phyloP scores from a whole-genome alignment of 176 grass and related monocot genomes.

The bread wheat (Triticum aestivum) region DNA sequence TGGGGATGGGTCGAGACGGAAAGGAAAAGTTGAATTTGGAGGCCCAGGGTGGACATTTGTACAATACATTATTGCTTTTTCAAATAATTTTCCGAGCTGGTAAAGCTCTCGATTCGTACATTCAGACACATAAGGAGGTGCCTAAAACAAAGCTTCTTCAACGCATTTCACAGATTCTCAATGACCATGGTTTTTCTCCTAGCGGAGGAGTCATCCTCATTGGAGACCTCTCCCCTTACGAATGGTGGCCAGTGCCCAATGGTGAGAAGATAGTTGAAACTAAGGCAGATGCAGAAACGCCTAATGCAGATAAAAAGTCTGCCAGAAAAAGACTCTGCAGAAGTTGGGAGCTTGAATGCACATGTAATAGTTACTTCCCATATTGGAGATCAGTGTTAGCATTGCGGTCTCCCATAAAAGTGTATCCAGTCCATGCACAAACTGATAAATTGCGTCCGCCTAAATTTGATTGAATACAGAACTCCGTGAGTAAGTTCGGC shows the following conservation, averaged over 20 bases:
- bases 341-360: neutral
- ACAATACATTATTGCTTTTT: neutral
- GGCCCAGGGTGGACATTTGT: neutral
- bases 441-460: neutral
- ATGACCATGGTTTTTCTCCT: neutral
- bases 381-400: slow-evolving; percentile 19
- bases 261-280: neutral
- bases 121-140: slow-evolving; percentile 6
- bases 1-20: neutral
- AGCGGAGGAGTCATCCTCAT: neutral
- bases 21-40: neutral
- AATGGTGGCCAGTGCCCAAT: neutral
- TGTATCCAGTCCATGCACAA: neutral
- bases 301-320: neutral
- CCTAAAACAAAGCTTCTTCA: neutral
- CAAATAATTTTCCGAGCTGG: slow-evolving; percentile 8
- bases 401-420: neutral
- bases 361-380: neutral
- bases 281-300: neutral
- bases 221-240: neutral
- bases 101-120: slow-evolving; percentile 21
- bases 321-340: neutral
- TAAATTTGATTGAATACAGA: neutral
- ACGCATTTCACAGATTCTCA: neutral
- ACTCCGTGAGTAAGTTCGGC: neutral